phyloP scores from a whole-genome alignment of 192 early-diverging fungal species.

The Linnemannia hyalina region DNA sequence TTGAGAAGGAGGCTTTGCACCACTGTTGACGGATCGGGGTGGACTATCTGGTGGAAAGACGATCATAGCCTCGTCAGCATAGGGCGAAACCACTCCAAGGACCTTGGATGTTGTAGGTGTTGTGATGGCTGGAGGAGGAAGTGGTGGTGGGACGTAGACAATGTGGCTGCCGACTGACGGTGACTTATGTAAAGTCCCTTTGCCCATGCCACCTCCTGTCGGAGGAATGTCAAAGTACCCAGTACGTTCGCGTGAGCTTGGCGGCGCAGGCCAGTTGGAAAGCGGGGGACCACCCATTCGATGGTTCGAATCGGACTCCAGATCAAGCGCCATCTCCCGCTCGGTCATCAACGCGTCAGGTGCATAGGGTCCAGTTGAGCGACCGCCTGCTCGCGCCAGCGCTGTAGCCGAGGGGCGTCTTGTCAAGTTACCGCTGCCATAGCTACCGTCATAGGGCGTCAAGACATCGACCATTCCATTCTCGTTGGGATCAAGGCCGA shows the following conservation, averaged over 20 bases:
- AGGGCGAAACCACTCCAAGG: slow-evolving; percentile 15
- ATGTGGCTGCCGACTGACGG: slow-evolving; percentile 18
- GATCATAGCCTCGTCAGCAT: slow-evolving; percentile 46
- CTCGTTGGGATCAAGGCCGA: slow-evolving; percentile 32
- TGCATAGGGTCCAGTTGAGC: slow-evolving; percentile 8
- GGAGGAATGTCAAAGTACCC: slow-evolving; percentile 1
- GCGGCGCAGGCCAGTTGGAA: slow-evolving; percentile 16
- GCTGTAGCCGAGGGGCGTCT: neutral
- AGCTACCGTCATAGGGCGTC: slow-evolving; percentile 9
- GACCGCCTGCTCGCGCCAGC: neutral
- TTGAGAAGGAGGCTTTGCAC: neutral
- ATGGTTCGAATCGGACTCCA: slow-evolving; percentile 11
- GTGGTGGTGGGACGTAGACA: slow-evolving; percentile 38
- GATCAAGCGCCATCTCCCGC: slow-evolving; percentile 29
- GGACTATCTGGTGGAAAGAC: slow-evolving; percentile 23
- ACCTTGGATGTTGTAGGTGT: neutral
- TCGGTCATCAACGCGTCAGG: slow-evolving; percentile 37
- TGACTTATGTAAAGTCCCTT: slow-evolving; percentile 14
- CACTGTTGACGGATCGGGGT: slow-evolving; percentile 5
- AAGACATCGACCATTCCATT: slow-evolving; percentile 8
- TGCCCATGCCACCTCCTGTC: neutral
- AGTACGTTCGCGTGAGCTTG: neutral
- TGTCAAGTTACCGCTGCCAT: neutral
- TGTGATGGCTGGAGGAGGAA: slow-evolving; percentile 28
- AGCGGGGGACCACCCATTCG: slow-evolving; percentile 5